Evolutionary conservation across 306 rosid species (phyloP).

Genomic region (Gleditsia sinensis): DNA sequence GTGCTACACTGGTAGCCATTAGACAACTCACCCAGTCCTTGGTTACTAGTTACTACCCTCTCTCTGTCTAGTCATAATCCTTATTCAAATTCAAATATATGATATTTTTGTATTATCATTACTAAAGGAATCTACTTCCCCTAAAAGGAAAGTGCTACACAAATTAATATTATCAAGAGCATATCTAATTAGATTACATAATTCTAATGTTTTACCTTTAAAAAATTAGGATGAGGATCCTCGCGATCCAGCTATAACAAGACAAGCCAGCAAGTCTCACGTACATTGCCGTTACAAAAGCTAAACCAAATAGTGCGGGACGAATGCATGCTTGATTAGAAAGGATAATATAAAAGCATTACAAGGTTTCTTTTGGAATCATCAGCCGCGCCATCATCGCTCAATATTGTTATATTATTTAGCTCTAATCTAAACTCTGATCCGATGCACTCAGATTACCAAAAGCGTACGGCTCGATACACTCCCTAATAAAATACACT

Average conservation of each 20-base stretch:
- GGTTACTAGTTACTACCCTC: conserved; percentile 19
- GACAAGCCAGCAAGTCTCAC: conserved; percentile 6
- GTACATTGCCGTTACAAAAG: conserved; percentile 7
- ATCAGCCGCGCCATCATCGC: conserved; percentile 24
- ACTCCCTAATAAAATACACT: conserved; percentile 21
- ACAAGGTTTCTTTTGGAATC: conserved; percentile 44
- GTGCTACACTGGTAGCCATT: too few relatives aligned
- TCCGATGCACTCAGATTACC: conserved; percentile 18
- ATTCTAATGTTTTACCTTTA: neutral
- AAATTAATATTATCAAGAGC: conserved; percentile 10
- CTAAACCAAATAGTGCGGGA: conserved; percentile 29
- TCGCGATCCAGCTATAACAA: neutral
- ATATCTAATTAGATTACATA: conserved; percentile 2
- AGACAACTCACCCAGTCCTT: conserved; percentile 31
- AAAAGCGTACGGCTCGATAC: conserved; percentile 3
- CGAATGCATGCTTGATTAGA: conserved; percentile 35
- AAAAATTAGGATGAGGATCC: conserved; percentile 35
- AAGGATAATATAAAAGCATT: conserved; percentile 39
- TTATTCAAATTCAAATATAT: conserved; percentile 7
- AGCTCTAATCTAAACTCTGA: conserved; percentile 1
- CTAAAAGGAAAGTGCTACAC: conserved; percentile 56
- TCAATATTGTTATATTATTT: conserved; percentile 12
- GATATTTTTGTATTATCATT: too few relatives aligned
- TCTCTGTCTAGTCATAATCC: conserved; percentile 40
- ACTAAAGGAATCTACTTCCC: too few relatives aligned